A percentile compares a stretch with the other conserved stretches of the same genome.
Evolutionary conservation across 1,284 basidiomycete species (phyloP).

Genomic region (Malassezia pachydermatis): DNA sequence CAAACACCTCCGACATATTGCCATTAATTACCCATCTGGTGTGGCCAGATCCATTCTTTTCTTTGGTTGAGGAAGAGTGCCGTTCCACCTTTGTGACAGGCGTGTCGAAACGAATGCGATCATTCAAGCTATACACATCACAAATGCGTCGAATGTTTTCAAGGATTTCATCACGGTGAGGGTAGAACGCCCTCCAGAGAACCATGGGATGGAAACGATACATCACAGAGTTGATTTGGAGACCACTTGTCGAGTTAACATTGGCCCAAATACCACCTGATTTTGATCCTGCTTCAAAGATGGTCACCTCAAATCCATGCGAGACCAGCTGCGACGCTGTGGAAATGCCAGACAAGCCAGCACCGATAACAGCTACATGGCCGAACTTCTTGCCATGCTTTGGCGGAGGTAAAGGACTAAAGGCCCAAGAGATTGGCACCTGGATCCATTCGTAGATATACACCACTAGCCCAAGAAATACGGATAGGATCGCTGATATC

Average conservation of each 20-base stretch:
- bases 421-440: conserved; percentile 29
- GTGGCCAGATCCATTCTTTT: conserved; percentile 42
- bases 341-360: conserved; percentile 48
- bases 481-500: too few relatives aligned
- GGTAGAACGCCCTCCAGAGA: conserved; percentile 50
- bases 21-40: conserved; percentile 54
- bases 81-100: conserved; percentile 34
- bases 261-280: conserved; percentile 57
- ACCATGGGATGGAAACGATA: conserved; percentile 42
- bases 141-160: conserved; percentile 55
- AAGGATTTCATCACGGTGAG: conserved; percentile 56
- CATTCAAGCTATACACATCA: conserved; percentile 55
- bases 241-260: conserved; percentile 57
- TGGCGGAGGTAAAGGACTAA: conserved; percentile 30
- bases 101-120: conserved; percentile 54
- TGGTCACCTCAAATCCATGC: conserved; percentile 44
- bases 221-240: conserved; percentile 58
- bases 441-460: conserved; percentile 36
- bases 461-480: conserved; percentile 1
- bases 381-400: conserved; percentile 30
- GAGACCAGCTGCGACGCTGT: conserved; percentile 46
- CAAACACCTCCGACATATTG: conserved; percentile 52
- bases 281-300: conserved; percentile 46
- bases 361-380: conserved; percentile 48
- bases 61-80: conserved; percentile 35